Conservation (phyloP, 2,329 filamentous ascomycete genomes). For the Ascochyta viciae-villosae region DNA sequence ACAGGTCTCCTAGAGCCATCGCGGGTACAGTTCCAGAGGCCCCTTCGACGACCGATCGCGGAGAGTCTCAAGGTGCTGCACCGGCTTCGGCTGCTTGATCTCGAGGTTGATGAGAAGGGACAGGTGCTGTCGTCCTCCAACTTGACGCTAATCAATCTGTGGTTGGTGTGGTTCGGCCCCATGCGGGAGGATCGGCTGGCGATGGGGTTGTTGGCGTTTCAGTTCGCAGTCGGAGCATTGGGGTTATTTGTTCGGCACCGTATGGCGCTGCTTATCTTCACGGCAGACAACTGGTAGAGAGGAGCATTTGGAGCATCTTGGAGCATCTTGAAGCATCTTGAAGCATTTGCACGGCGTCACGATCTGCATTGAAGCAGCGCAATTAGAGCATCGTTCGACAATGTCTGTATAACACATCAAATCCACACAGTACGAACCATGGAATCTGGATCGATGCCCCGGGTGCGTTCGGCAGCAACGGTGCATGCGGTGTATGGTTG, state of each 20-base stretch:
- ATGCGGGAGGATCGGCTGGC: slow-evolving; percentile 86
- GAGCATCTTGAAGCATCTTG: neutral
- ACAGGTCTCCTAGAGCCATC: slow-evolving; percentile 88
- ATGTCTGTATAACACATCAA: slow-evolving; percentile 1
- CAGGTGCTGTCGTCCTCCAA: slow-evolving; percentile 83
- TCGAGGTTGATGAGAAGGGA: slow-evolving; percentile 72
- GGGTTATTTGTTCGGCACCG: slow-evolving; percentile 86
- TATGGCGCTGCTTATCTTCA: slow-evolving; percentile 86
- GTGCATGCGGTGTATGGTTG: slow-evolving; percentile 3
- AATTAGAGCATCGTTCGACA: neutral
- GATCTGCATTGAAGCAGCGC: neutral
- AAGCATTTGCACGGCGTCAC: slow-evolving; percentile 7
- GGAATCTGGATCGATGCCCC: neutral
- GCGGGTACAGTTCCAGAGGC: slow-evolving; percentile 75
- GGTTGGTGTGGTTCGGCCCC: slow-evolving; percentile 94
- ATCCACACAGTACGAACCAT: slow-evolving; percentile 1
- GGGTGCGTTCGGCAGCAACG: slow-evolving; percentile 6
- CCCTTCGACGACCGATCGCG: slow-evolving; percentile 71
- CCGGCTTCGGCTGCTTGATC: slow-evolving; percentile 69
- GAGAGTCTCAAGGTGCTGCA: slow-evolving; percentile 72
- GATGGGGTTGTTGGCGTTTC: slow-evolving; percentile 79
- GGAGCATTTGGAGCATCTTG: neutral
- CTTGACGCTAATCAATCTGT: slow-evolving; percentile 92
- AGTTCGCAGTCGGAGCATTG: slow-evolving; percentile 76
- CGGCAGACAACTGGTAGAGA: slow-evolving; percentile 74